Evolutionary conservation across 352 stramenopile genomes (phyloP).

Genomic region (Aphanomyces cochlioides): DNA sequence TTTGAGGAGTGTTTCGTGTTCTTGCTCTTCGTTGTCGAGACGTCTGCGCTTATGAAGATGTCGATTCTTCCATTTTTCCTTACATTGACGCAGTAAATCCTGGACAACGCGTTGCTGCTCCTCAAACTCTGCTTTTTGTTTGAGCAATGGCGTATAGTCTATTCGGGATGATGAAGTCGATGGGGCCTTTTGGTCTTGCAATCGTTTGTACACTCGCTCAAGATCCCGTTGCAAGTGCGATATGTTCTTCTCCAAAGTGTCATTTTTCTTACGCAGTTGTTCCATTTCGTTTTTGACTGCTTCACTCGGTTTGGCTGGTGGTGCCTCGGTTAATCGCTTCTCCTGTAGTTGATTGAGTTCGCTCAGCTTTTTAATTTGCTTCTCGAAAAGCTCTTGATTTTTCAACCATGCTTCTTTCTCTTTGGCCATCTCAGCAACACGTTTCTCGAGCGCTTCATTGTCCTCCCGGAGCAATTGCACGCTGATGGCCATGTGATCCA

Average conservation of each 20-base stretch:
- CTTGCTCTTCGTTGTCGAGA: neutral
- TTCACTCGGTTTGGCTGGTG: neutral
- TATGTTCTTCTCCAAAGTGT: conserved; percentile 6
- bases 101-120: conserved; percentile 12
- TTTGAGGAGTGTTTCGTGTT: neutral
- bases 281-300: conserved; percentile 6
- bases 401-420: conserved; percentile 4
- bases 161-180: neutral
- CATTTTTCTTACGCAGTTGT: conserved; percentile 16
- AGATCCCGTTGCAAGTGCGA: conserved; percentile 8
- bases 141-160: neutral
- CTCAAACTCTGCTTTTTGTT: neutral
- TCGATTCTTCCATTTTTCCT: neutral
- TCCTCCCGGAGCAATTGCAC: conserved; percentile 22
- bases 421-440: neutral
- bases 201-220: conserved; percentile 15
- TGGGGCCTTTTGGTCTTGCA: neutral
- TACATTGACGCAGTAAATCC: conserved; percentile 12
- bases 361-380: neutral
- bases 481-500: conserved; percentile 17
- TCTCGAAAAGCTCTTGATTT: neutral
- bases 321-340: neutral
- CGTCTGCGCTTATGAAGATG: neutral
- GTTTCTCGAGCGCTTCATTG: conserved; percentile 16
- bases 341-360: neutral